Base-by-base conservation (phyloP, 148 eudicot species). In the Euryodendron excelsum region DNA sequence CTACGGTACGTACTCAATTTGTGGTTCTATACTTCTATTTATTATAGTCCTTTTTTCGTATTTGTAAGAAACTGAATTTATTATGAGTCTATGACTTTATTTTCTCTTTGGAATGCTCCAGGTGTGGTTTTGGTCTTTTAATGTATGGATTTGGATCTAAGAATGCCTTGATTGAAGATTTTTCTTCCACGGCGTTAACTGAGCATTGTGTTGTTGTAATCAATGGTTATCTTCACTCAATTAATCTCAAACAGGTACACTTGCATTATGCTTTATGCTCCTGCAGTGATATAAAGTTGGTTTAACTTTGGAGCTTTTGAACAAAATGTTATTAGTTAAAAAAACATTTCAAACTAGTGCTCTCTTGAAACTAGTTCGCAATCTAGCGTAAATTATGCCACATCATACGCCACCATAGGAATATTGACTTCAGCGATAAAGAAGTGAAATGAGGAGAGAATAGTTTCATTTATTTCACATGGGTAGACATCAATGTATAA, bases 121-220 rank as follows among this genome's bases (percentile, higher is more conserved):
- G 98, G 90, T 88, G 93, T 77, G 93, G 96, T 61, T 93, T 93
- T 89, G 90, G 96, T 75, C 97, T 96, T 66, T 86, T 96, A 78
- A 90, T 96, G 94, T 91, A 96, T 86, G 99, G 99, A 12, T 96
- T 96, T 84, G 99, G 99, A 75, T 96, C 98, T 39, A 96, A 96
- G 87, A 96, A 93, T 84, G 86, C 86, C 3, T 83, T 96, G 85
- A 72, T 93, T 67, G 99, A 93, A 84, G 97, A 96, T 86, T 96
- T 93, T 84, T 98, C 98, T 86, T 88, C 98, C 48, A 89, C 88
- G 25, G 79, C 90, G 13, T 88, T 96, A 81, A 78, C 86, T 14
- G 97, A 91, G 67, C 85, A 82, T 80, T 68, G 91, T 15, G 97
- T 96, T 62, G 82, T 93, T 77, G 96, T 93, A 34, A 83, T 96